Evolutionary conservation across 164 flowering plant species (phyloP), one percentile per base, ranked within the genome.

Genomic region (Macadamia tetraphylla): DNA sequence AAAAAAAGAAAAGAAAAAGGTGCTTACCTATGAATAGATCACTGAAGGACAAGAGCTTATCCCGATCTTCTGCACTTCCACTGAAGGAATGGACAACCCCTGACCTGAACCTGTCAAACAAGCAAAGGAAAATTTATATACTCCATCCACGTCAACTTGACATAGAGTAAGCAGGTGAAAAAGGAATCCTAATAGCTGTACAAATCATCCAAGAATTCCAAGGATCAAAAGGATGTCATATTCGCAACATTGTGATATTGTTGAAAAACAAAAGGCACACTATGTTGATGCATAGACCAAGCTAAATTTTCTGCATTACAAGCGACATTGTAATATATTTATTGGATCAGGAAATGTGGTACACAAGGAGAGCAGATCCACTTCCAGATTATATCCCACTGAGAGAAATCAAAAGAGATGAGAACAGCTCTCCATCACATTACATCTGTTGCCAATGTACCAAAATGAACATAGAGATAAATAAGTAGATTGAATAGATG

Each of bases 51-150:
- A 90, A 85, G 68, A 95, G 93, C 68, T 81, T 87, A 67, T 88
- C 88, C 69, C 91, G 80, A 68, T 95, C 98, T 65, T 83, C 88
- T 55, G 85, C 87, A 82, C 84, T 90, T 40, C 85, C 99, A 65
- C 97, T 95, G 72, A 95, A 95, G 57, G 98, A 95, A 87, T 95
- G 99, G 43, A 88, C 77, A 62, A 95, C 97, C 67, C 99, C 99
- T 64, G 79, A 81, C 74, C 48, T 72, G 58, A 89, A 88, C 80
- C 98, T 95, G 78, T 59, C 44, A 64, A 70, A 60, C 62, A 68
- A 60, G 42, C 64, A 64, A 13, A 67, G 51, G 62, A 60, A 76
- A 60, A 13, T 43, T 58, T 14, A 48, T 67, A 43, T 44, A 31
- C 46, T 60, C 29, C n/a, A n/a, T n/a, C 63, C 29, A 67, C 64